These are phyloP conservation scores for Hippophae gyantsensis DNA, from an alignment of 306 rosid genomes.

Conservation along the genomic window DNA sequence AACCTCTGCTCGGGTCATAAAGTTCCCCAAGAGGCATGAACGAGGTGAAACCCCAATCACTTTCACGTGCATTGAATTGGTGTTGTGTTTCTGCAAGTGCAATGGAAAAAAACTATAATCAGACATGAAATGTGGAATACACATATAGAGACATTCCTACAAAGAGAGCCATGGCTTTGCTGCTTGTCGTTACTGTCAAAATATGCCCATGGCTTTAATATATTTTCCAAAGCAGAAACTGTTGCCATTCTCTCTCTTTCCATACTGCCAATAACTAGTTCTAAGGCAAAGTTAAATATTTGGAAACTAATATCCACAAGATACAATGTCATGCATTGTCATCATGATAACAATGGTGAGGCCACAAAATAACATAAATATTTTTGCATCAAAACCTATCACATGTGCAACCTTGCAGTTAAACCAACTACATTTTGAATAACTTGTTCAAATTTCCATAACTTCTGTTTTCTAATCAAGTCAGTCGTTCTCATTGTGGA, in stretches of 20 bases:
- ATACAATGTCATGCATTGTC: too few species aligned
- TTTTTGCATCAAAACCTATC: too few species aligned
- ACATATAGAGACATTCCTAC: neutral
- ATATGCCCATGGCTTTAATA: neutral
- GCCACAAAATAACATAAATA: too few species aligned
- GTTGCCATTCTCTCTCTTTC: neutral
- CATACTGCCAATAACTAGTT: too few species aligned
- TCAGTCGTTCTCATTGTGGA: too few species aligned
- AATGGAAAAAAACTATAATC: neutral
- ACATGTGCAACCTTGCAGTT: too few species aligned
- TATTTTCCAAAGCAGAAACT: neutral
- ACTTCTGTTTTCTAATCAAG: too few species aligned
- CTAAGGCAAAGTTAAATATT: too few species aligned
- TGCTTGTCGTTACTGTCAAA: neutral
- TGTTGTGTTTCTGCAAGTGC: constrained; percentile 29
- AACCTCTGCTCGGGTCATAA: constrained; percentile 28
- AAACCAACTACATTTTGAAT: too few species aligned
- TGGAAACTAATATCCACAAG: too few species aligned
- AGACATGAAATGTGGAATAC: neutral
- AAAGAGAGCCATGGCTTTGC: neutral
- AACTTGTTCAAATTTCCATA: too few species aligned
- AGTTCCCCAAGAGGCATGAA: constrained; percentile 34
- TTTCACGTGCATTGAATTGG: constrained; percentile 32
- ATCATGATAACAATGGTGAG: too few species aligned
- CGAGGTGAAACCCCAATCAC: constrained; percentile 35